Evolutionary conservation across 208 protist species (phyloP), one percentile per base, ranked within the genome.

Genomic region (Trypanosoma congolense): DNA sequence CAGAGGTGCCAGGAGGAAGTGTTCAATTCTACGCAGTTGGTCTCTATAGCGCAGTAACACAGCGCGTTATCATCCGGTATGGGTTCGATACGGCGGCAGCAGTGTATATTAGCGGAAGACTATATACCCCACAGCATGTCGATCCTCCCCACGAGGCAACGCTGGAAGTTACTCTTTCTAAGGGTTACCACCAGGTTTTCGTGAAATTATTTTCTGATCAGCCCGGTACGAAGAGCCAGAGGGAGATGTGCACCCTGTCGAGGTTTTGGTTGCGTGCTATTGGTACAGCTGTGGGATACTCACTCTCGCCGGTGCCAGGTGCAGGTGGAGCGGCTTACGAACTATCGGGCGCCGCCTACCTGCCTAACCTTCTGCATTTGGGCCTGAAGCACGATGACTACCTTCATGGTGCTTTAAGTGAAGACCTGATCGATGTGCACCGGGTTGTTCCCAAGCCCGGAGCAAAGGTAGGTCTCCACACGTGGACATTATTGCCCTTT

Each of bases 261-360:
- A 28, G 26, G 8, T 49, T 59, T 38, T 50, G n/a, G 21, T 42
- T 59, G 4, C 38, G 54, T 49, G 26, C 49, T 24, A 14, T 49
- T n/a, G 54, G 54, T 19, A 59, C 54, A 33, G 54, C 42, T 36
- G 43, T 59, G 33, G 54, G 54, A 14, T 59, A 59, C 43, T 26
- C 38, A 4, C 42, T 31, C 19, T 21, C 41, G 14, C 41, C 21
- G 4, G 42, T 25, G 16, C 12, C 54, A 3, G 2, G 42, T 49
- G 40, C 49, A 9, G 35, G 25, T 8, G 43, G 29, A 21, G 54
- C 24, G 14, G 42, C 54, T 28, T 59, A 59, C 16, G 42, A 47
- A 33, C 24, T 59, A 5, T 49, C 21, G 38, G 21, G 18, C 3
- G 45, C 47, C 30, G 0, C 10, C 2, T 29, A 47, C 21, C 26